Percentiles rank a stretch among this genome's conserved stretches.
phyloP scores from a whole-genome alignment of 805 yeast genomes.

The Jamesozyma spencerorum region DNA sequence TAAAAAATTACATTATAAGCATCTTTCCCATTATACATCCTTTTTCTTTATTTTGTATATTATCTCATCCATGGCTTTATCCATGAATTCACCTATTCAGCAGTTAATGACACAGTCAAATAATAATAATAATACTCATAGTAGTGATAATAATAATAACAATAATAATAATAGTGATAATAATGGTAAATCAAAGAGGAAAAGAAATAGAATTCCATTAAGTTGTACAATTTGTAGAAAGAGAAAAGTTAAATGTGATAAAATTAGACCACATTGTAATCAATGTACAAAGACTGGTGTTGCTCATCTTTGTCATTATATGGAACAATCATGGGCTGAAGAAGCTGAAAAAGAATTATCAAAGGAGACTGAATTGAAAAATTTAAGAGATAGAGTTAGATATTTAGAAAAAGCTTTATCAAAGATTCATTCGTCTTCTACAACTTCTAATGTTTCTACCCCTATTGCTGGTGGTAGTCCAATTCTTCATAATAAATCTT shows the following conservation, averaged over 20 bases:
- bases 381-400: conserved; percentile 48
- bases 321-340: conserved; percentile 54
- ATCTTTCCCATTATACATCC: too few species aligned
- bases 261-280: conserved; percentile 46
- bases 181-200: conserved; percentile 24
- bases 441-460: conserved; percentile 10
- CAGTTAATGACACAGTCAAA: background rate
- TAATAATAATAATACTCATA: background rate
- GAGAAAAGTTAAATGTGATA: conserved; percentile 43
- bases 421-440: conserved; percentile 8
- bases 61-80: background rate
- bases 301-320: conserved; percentile 46
- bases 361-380: conserved; percentile 38
- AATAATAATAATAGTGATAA: background rate
- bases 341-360: conserved; percentile 39
- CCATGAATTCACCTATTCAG: background rate
- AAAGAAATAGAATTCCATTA: conserved; percentile 41
- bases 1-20: too few species aligned
- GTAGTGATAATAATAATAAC: too few species aligned
- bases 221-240: conserved; percentile 41
- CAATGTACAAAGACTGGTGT: conserved; percentile 51
- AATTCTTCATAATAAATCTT: conserved; percentile 1
- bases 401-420: conserved; percentile 41
- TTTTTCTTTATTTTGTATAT: too few species aligned
- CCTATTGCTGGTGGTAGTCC: conserved; percentile 13